A percentile compares a stretch with the other conserved stretches of the same genome.
Evolutionary conservation across 257 asterid genomes (phyloP).

Genomic region (Primulina huaijiensis): DNA sequence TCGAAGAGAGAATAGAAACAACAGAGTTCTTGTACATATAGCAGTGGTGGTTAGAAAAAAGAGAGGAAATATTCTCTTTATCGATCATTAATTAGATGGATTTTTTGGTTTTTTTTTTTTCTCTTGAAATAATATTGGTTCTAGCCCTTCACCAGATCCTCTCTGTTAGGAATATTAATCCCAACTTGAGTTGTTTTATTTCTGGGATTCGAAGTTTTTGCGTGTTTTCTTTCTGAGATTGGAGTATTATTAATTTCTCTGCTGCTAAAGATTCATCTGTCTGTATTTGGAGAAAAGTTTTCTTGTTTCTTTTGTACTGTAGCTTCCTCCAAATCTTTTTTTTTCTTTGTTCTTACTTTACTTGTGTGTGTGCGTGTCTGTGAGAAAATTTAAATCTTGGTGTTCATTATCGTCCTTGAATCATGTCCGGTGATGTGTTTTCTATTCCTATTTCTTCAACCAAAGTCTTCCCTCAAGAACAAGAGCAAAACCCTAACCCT

Average conservation of each 20-base stretch:
- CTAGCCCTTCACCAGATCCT: constrained; percentile 23
- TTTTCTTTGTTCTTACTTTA: not conserved
- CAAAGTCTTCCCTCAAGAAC: constrained; percentile 28
- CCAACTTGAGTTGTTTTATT: constrained; percentile 20
- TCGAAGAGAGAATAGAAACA: constrained; percentile 16
- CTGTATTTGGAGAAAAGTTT: constrained; percentile 33
- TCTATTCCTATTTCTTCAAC: constrained; percentile 30
- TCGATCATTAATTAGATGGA: constrained; percentile 27
- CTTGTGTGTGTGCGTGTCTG: not conserved
- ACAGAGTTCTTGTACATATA: not conserved
- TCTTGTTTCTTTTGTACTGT: constrained; percentile 23
- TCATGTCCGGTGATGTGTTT: constrained; percentile 47
- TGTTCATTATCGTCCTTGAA: constrained; percentile 12
- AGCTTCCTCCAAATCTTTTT: constrained; percentile 17
- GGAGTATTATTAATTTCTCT: constrained; percentile 28
- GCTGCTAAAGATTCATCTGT: constrained; percentile 36
- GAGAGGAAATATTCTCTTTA: constrained; percentile 36
- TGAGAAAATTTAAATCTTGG: not conserved
- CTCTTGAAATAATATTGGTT: constrained; percentile 23
- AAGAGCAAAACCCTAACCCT: constrained; percentile 33
- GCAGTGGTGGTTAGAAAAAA: constrained; percentile 27
- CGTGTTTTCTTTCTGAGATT: constrained; percentile 25
- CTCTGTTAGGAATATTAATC: constrained; percentile 18
- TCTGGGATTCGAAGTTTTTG: constrained; percentile 17
- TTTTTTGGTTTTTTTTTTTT: constrained; percentile 36